Evolutionary conservation across 129 eudicot genomes (phyloP).

Genomic region (Deinandra increscens): DNA sequence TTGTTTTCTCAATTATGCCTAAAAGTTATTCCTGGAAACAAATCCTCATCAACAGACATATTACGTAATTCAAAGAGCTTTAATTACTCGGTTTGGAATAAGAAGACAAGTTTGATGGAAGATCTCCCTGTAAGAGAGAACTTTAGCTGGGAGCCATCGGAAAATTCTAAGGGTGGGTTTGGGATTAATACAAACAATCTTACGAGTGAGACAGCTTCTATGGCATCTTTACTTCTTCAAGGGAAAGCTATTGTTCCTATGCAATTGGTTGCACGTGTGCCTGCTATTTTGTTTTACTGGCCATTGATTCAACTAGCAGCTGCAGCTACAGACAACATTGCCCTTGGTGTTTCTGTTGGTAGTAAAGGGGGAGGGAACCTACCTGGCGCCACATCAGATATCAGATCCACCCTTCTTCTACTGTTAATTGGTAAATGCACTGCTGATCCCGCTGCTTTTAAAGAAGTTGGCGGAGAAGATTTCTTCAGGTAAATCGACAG

Average conservation of each 20-base stretch:
- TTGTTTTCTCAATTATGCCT: constrained; percentile 91
- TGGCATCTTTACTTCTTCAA: constrained; percentile 92
- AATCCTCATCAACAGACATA: constrained; percentile 48
- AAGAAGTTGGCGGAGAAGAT: constrained; percentile 87
- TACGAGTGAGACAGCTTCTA: constrained; percentile 72
- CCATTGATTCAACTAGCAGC: constrained; percentile 95
- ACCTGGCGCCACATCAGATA: constrained; percentile 98
- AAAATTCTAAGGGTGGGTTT: constrained; percentile 41
- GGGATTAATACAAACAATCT: constrained; percentile 40
- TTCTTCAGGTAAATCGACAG: constrained; percentile 65
- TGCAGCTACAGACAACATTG: constrained; percentile 98
- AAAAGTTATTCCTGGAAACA: constrained; percentile 66
- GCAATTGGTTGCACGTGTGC: constrained; percentile 97
- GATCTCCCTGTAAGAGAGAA: constrained; percentile 39
- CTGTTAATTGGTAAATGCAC: constrained; percentile 96
- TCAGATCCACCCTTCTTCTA: constrained; percentile 94
- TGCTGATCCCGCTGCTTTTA: constrained; percentile 78
- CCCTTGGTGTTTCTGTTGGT: constrained; percentile 98
- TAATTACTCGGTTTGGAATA: constrained; percentile 45
- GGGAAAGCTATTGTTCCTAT: constrained; percentile 96
- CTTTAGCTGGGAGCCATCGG: constrained; percentile 42
- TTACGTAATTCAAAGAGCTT: constrained; percentile 44
- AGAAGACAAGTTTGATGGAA: constrained; percentile 47
- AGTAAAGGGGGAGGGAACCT: constrained; percentile 97
- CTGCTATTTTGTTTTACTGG: constrained; percentile 90